Conservation (phyloP, 106 monocot species). For the Dendrobium catenatum region DNA sequence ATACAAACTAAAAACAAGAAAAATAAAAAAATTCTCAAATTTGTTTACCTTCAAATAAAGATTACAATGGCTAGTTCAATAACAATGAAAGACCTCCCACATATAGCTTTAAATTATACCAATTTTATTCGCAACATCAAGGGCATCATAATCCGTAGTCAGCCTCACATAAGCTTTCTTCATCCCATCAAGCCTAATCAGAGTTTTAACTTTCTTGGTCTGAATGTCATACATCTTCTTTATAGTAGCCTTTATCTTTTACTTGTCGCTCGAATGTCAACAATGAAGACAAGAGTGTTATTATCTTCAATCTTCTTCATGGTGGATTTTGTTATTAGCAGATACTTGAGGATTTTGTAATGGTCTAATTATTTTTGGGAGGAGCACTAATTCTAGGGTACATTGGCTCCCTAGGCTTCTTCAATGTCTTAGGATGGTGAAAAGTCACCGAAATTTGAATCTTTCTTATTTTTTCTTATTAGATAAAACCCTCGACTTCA, state of each 20-base stretch:
- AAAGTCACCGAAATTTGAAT: constrained; percentile 41
- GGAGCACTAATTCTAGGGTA: constrained; percentile 44
- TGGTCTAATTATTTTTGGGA: constrained; percentile 42
- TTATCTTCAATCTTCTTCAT: constrained; percentile 55
- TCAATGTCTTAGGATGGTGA: constrained; percentile 42
- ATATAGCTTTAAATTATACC: constrained; percentile 17
- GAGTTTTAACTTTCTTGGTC: constrained; percentile 28
- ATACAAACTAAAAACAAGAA: too few relatives aligned
- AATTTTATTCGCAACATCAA: constrained; percentile 43
- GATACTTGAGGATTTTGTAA: constrained; percentile 39
- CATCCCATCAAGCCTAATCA: constrained; percentile 42
- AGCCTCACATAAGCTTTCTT: constrained; percentile 39
- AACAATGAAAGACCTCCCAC: too few relatives aligned
- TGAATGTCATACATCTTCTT: constrained; percentile 31
- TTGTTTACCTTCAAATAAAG: too few relatives aligned
- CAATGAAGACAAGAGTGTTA: constrained; percentile 52
- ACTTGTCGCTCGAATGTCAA: constrained; percentile 49
- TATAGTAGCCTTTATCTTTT: constrained; percentile 44
- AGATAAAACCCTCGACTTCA: constrained; percentile 22
- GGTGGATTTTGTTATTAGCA: constrained; percentile 34
- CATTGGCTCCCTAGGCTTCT: constrained; percentile 27
- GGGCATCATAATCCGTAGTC: constrained; percentile 32
- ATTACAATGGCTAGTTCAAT: too few relatives aligned
- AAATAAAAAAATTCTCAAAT: too few relatives aligned
- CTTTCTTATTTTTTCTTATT: constrained; percentile 25